Evolutionary conservation across 2,329 filamentous ascomycete genomes (phyloP), one percentile per base, ranked within the genome.

Genomic region (Colletotrichum noveboracense): DNA sequence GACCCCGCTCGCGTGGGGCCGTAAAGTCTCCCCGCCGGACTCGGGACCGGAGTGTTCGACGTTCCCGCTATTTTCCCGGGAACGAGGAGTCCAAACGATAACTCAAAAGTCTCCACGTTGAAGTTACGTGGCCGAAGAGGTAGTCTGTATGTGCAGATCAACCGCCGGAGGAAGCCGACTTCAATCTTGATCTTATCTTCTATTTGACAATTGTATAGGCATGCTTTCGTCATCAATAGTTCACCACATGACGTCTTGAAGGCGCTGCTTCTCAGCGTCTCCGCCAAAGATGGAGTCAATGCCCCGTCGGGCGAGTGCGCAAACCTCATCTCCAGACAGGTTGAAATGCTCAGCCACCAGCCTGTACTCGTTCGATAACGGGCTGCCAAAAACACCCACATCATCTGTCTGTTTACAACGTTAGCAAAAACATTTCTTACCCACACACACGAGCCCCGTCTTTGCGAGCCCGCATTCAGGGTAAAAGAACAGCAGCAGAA

Each of bases 331-430:
- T 5, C 81, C 82, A 14, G 80, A 81, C 8, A 97, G 87, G 1
- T 84, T 82, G 80, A 97, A 97, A 81, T 96, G 92, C 78, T 92
- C 84, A 2, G 93, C 92, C 5, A 94, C 93, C 4, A 97, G 89
- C 9, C 88, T 85, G 83, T 96, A 96, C 82, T 97, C 95, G 78
- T 95, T 93, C 1, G 94, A 96, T 6, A 96, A 84, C 0, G 91
- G 88, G 80, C 94, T 96, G 66, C 93, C 93, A 80, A 97, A 97
- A 26, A 97, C 91, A 3, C 94, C 95, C 12, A 96, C 93, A 80
- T 97, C 94, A 81, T 97, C 95, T 2, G 95, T 97, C 94, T 96
- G 76, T 48, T 6, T 6, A 56, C 38, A 55, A 21, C 70, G 64
- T 62, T 65, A 62, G 58, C 30, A 18, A 13, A 9, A 12, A 62